A percentile compares a stretch with the other conserved stretches of the same genome.
Evolutionary conservation across 805 yeast species (phyloP).

Genomic region (Maudiozyma serrabonitensis): DNA sequence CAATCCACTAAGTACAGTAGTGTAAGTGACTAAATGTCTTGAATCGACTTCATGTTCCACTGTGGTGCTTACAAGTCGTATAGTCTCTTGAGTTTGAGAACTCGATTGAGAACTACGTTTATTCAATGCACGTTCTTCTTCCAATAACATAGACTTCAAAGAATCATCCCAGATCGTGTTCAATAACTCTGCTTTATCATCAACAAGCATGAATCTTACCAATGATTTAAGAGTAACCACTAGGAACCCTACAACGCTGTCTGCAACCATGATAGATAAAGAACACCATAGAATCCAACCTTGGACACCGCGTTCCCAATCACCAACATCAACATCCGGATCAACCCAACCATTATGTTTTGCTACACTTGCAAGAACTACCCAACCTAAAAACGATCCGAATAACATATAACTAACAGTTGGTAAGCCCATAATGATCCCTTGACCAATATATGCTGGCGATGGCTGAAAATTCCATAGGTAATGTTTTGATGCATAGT

Average conservation of each 20-base stretch:
- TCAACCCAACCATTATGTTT: conserved; percentile 73
- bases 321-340: conserved; percentile 61
- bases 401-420: conserved; percentile 85
- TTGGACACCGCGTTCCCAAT: conserved; percentile 89
- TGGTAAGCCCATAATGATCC: conserved; percentile 92
- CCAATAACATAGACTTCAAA: conserved; percentile 25
- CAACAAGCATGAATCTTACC: conserved; percentile 16
- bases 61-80: conserved; percentile 23
- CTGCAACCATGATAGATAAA: conserved; percentile 87
- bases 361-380: conserved; percentile 72
- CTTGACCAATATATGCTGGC: conserved; percentile 96
- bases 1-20: conserved; percentile 50
- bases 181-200: conserved; percentile 18
- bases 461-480: conserved; percentile 90
- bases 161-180: conserved; percentile 23
- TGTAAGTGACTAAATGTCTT: conserved; percentile 40
- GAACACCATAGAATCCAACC: conserved; percentile 97
- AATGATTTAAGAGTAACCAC: conserved; percentile 46
- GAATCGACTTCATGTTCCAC: conserved; percentile 33
- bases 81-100: conserved; percentile 16
- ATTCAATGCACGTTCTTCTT: conserved; percentile 26
- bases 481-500: conserved; percentile 46
- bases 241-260: conserved; percentile 70
- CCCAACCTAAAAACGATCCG: conserved; percentile 92
- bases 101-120: conserved; percentile 6